Percentiles rank a stretch among this genome's conserved stretches.
Conservation (phyloP, 306 rosid genomes). For the Astragalus glycyphyllos region DNA sequence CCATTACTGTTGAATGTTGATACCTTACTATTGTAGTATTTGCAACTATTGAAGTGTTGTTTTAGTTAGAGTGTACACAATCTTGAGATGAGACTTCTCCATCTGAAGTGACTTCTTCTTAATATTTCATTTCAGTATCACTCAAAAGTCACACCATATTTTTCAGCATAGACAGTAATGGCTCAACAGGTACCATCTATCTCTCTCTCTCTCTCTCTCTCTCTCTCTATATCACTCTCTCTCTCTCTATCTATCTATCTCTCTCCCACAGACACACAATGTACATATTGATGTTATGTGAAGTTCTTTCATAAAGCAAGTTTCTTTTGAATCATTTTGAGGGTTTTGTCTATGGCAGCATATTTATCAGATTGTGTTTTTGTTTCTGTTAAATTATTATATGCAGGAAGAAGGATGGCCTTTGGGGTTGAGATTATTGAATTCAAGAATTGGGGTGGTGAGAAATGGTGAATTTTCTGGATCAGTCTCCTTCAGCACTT, state of each 20-base stretch:
- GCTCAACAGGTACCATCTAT: slow-evolving; percentile 59
- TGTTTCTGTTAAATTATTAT: not conserved
- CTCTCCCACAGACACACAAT: no score
- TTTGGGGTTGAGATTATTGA: slow-evolving; percentile 73
- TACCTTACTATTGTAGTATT: not conserved
- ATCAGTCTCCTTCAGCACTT: slow-evolving; percentile 76
- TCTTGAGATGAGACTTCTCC: slow-evolving; percentile 47
- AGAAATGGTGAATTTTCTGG: slow-evolving; percentile 62
- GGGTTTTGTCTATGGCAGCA: slow-evolving; percentile 15
- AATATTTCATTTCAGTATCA: slow-evolving; percentile 35
- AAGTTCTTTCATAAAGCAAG: slow-evolving; percentile 18
- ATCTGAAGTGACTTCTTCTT: slow-evolving; percentile 42
- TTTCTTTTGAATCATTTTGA: slow-evolving; percentile 27
- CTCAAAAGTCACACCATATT: slow-evolving; percentile 12
- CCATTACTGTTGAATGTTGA: slow-evolving; percentile 24
- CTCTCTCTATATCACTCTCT: not conserved
- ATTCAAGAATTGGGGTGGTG: slow-evolving; percentile 63
- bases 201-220: not conserved
- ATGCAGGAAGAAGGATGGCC: slow-evolving; percentile 92
- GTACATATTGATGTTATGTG: slow-evolving; percentile 3
- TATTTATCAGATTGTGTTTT: not conserved
- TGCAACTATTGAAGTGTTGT: not conserved
- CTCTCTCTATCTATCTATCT: slow-evolving; percentile 4
- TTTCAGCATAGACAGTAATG: slow-evolving; percentile 49
- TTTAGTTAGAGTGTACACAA: slow-evolving; percentile 29